Evolutionary conservation across 345 rosid species (phyloP).

Genomic region (Fremontodendron californicum): DNA sequence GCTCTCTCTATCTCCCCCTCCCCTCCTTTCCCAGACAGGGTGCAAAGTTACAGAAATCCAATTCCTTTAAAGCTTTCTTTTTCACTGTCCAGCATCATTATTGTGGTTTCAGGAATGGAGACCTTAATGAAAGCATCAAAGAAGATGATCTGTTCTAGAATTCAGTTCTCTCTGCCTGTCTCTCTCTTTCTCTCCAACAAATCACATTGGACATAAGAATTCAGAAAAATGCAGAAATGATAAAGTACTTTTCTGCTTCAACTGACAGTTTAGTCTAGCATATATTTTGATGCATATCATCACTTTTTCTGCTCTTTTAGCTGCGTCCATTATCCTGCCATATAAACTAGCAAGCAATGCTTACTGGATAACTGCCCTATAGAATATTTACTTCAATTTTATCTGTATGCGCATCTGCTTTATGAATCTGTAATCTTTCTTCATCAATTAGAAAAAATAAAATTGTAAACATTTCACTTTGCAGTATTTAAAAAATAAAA

Average conservation of each 20-base stretch:
- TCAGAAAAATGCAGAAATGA: background rate
- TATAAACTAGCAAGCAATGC: background rate
- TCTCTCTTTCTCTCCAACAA: background rate
- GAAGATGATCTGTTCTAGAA: background rate
- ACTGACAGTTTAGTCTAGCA: constrained; percentile 4
- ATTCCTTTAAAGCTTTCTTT: background rate
- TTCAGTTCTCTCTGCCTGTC: background rate
- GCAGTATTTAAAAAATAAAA: background rate
- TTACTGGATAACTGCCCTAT: background rate
- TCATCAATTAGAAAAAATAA: background rate
- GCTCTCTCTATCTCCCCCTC: background rate
- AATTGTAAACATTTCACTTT: background rate
- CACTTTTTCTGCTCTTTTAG: background rate
- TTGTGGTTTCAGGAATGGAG: background rate
- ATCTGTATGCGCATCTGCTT: background rate
- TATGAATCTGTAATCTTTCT: background rate
- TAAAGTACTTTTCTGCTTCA: background rate
- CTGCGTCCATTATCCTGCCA: background rate
- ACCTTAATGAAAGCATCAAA: background rate
- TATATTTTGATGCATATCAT: background rate
- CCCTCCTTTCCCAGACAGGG: background rate
- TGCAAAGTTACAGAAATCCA: background rate
- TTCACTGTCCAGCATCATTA: background rate
- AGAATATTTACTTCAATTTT: background rate
- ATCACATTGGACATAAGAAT: background rate